phyloP scores from a whole-genome alignment of 768 basidiomycete genomes.

The Tricholoma saponaceum region DNA sequence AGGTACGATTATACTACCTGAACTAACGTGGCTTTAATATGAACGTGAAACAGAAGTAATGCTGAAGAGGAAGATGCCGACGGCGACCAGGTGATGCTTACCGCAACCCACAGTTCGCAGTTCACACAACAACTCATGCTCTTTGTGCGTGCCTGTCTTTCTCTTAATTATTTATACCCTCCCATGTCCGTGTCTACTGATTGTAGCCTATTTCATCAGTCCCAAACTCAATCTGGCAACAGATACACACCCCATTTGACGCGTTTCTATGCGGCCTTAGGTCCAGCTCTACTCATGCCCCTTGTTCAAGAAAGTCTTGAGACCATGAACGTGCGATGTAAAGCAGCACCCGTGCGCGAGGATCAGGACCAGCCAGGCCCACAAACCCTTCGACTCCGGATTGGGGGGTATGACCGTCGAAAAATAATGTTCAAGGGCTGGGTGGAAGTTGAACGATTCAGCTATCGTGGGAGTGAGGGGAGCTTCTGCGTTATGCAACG shows the following conservation, averaged over 20 bases:
- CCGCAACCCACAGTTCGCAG: constrained; percentile 55
- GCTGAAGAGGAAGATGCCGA: constrained; percentile 38
- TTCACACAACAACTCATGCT: constrained; percentile 80
- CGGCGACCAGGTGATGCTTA: constrained; percentile 57
- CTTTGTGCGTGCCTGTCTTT: constrained; percentile 54
- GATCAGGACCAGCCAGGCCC: constrained; percentile 12
- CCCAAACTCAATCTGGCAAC: constrained; percentile 74
- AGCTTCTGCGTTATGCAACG: constrained; percentile 70
- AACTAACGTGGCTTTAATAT: too few relatives aligned
- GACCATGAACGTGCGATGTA: constrained; percentile 45
- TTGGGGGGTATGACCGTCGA: constrained; percentile 68
- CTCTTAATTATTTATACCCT: neutral
- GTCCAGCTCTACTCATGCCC: constrained; percentile 46
- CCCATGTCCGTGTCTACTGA: neutral
- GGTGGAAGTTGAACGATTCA: constrained; percentile 66
- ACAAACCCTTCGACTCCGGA: constrained; percentile 37
- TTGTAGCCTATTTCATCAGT: constrained; percentile 38
- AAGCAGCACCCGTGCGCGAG: constrained; percentile 27
- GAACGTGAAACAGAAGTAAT: neutral
- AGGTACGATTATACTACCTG: constrained; percentile 19
- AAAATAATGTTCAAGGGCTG: constrained; percentile 69
- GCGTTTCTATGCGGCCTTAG: constrained; percentile 69
- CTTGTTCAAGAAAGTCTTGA: constrained; percentile 55
- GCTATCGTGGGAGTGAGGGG: constrained; percentile 40
- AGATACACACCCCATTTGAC: constrained; percentile 75